Evolutionary conservation across 2,329 filamentous ascomycete genomes (phyloP), one percentile per base, ranked within the genome.

Genomic region (Rutstroemia sp.): DNA sequence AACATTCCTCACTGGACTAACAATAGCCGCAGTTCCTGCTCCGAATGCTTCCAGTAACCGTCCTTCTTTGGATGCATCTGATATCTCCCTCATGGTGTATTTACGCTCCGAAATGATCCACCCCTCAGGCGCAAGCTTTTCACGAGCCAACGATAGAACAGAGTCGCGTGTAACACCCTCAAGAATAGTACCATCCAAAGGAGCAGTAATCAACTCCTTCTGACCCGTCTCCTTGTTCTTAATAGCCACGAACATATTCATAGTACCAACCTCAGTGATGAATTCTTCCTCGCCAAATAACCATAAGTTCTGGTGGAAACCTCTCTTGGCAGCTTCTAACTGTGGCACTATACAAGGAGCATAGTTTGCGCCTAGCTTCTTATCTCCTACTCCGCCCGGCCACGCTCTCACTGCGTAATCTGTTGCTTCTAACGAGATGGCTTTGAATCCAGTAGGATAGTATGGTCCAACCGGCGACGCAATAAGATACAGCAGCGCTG

Each of bases 331-430:
- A 44, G 94, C 94, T 74, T 96, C 83, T 67, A 94, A 82, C 75
- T 99, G 94, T 17, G 94, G 94, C n/a, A 97, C 78, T 67, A 99
- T 92, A 77, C 94, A 97, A 5, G 94, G 94, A n/a, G 94, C 94
- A 72, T 99, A 99, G 81, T 99, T 99, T 68, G 92, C 94, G 60
- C 94, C 94, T 36, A 99, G 84, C 78, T 99, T 99, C 83, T 94
- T 95, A 78, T 97, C 91, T 66, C 94, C 94, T 34, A 96, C 92
- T 70, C 94, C 94, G 59, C 94, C 94, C 48, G 94, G 94, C 94
- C 94, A 99, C 57, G 94, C 94, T 64, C 94, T 90, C 60, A 96
- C 91, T 55, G 92, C 92, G 73, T 96, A 96, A 75, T 95, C 88
- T 53, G 94, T 97, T 25, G 94, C 94, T 76, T 97, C 94, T 54